phyloP scores from a whole-genome alignment of 1,139 yeast genomes.

The Nematodospora anomalae region DNA sequence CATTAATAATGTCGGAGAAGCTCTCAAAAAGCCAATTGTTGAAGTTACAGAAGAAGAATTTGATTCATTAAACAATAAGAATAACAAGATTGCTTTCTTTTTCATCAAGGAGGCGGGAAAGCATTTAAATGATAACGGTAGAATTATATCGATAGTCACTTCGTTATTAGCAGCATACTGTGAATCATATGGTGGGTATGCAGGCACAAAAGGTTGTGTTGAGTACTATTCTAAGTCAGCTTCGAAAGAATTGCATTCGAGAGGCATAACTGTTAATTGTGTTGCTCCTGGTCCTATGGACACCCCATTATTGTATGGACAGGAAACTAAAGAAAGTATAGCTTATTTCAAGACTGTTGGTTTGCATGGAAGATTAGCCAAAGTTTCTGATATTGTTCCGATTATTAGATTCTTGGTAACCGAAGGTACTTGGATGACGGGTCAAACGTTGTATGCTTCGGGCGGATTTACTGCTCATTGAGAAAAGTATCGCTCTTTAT shows the following conservation, averaged over 20 bases:
- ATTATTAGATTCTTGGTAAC: conserved; percentile 59
- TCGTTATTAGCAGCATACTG: conserved; percentile 68
- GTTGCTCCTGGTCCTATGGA: conserved; percentile 77
- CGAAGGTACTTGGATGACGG: conserved; percentile 70
- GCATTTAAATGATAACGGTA: conserved; percentile 51
- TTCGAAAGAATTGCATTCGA: conserved; percentile 53
- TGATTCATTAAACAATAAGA: conserved; percentile 52
- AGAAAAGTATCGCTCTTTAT: not conserved
- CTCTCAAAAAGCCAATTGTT: conserved; percentile 57
- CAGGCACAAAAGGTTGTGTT: conserved; percentile 64
- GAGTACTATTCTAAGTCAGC: conserved; percentile 57
- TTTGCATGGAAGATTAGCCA: conserved; percentile 52
- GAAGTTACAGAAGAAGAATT: conserved; percentile 54
- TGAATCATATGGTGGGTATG: conserved; percentile 55
- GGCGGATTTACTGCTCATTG: conserved; percentile 55
- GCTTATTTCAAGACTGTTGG: conserved; percentile 55
- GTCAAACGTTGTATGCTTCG: conserved; percentile 63
- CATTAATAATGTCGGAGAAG: conserved; percentile 65
- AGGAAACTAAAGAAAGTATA: conserved; percentile 53
- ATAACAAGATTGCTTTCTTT: conserved; percentile 61
- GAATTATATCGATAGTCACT: conserved; percentile 58
- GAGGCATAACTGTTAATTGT: conserved; percentile 53
- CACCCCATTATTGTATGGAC: conserved; percentile 65
- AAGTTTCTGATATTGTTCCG: conserved; percentile 63
- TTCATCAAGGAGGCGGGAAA: conserved; percentile 59